A percentile compares a stretch with the other conserved stretches of the same genome.
Conservation (phyloP, 139 green algal species). For the Axilococcus clingmanii region DNA sequence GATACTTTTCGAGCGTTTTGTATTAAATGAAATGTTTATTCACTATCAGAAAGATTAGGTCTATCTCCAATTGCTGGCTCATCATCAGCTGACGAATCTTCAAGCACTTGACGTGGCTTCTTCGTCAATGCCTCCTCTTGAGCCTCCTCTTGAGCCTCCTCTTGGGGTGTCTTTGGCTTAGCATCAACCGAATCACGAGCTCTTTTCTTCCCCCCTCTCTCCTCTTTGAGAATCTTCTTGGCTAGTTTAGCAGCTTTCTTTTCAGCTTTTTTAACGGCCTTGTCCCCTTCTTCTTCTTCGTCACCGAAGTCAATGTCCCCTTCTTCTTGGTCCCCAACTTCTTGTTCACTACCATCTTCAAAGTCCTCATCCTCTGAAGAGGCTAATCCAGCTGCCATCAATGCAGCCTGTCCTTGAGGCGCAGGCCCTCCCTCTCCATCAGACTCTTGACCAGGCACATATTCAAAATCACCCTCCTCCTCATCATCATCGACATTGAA, state of each 20-base stretch:
- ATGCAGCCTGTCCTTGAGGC: background rate
- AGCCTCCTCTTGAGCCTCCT: background rate
- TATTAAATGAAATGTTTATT: too few relatives aligned
- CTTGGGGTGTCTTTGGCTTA: too few relatives aligned
- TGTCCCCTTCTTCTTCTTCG: background rate
- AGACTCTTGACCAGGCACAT: background rate
- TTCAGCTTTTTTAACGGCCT: background rate
- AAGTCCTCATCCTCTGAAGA: conserved; percentile 4
- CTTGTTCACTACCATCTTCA: background rate
- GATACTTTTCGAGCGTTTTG: too few relatives aligned
- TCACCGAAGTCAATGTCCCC: background rate
- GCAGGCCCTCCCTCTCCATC: background rate
- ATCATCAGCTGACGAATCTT: background rate
- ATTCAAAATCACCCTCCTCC: background rate
- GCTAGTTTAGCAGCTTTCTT: background rate
- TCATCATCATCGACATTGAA: conserved; percentile 25
- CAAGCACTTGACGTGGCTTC: background rate
- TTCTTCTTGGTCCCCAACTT: background rate
- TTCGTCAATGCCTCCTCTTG: conserved; percentile 1
- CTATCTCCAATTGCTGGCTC: too few relatives aligned
- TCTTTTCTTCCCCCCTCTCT: background rate
- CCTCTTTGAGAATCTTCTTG: background rate
- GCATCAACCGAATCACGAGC: background rate
- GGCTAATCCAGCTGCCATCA: conserved; percentile 1
- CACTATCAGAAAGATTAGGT: too few relatives aligned